Conservation (phyloP, 441 rosid genomes). For the California macrophylla region DNA sequence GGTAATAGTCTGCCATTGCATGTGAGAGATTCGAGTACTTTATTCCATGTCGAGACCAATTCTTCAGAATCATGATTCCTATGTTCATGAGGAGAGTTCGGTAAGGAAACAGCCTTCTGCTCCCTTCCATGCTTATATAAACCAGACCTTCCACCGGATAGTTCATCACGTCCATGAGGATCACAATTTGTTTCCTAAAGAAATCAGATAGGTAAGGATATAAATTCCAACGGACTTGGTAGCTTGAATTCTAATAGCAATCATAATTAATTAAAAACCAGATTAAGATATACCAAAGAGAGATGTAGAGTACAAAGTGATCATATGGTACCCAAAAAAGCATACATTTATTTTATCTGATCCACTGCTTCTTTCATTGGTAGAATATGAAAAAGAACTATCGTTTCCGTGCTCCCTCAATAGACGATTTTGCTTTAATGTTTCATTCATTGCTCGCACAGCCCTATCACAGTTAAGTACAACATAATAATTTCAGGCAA, state of each 20-base stretch:
- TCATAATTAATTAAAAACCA: neutral
- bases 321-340: conserved; percentile 3
- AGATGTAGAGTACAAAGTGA: conserved; percentile 6
- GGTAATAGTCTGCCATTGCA: conserved; percentile 64
- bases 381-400: conserved; percentile 40
- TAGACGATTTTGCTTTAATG: conserved; percentile 85
- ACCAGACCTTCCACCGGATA: conserved; percentile 57
- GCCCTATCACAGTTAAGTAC: conserved; percentile 53
- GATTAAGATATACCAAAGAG: neutral
- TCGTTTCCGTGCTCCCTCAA: conserved; percentile 52
- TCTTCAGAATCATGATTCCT: conserved; percentile 54
- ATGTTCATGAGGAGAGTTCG: conserved; percentile 87
- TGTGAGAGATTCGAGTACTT: conserved; percentile 83
- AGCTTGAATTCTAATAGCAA: neutral
- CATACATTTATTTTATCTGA: conserved; percentile 62
- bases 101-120: conserved; percentile 80
- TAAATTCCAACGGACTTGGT: no score
- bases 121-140: conserved; percentile 41
- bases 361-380: conserved; percentile 37
- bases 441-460: conserved; percentile 95
- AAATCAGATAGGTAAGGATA: conserved; percentile 8
- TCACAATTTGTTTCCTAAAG: conserved; percentile 49
- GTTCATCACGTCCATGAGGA: conserved; percentile 46
- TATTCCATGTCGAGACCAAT: conserved; percentile 63
- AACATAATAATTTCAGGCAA: neutral